Evolutionary conservation across 2,329 filamentous ascomycete genomes (phyloP).

Genomic region (Rugonectria rugulosa): DNA sequence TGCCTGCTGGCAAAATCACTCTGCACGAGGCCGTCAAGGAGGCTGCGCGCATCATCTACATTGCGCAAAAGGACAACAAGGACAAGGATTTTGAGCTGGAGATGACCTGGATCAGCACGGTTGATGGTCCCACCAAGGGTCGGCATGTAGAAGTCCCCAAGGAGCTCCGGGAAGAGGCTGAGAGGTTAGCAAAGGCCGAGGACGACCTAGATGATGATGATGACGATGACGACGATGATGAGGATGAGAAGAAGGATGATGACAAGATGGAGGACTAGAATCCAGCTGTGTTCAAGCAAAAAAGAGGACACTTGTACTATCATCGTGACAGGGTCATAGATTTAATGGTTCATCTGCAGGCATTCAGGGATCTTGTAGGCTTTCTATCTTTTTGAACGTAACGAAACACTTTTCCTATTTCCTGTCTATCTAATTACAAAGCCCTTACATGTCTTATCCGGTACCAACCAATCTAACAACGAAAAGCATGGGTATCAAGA

Average conservation of each 20-base stretch:
- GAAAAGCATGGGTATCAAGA: slow-evolving; percentile 30
- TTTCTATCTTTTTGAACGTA: slow-evolving; percentile 5
- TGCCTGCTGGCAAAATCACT: slow-evolving; percentile 77
- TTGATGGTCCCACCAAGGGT: slow-evolving; percentile 88
- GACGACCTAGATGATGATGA: slow-evolving; percentile 81
- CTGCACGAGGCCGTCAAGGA: slow-evolving; percentile 92
- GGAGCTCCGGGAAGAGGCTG: slow-evolving; percentile 88
- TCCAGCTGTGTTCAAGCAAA: slow-evolving; percentile 26
- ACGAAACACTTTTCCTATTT: slow-evolving; percentile 17
- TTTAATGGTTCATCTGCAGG: slow-evolving; percentile 43
- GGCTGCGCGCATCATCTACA: slow-evolving; percentile 95
- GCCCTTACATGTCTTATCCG: too few species aligned
- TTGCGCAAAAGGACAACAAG: slow-evolving; percentile 98
- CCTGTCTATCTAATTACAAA: slow-evolving; percentile 22
- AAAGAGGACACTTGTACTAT: slow-evolving; percentile 45
- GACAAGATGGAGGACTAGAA: slow-evolving; percentile 91
- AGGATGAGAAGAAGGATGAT: slow-evolving; percentile 66
- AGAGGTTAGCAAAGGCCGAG: slow-evolving; percentile 89
- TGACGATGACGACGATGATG: slow-evolving; percentile 75
- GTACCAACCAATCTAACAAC: neutral
- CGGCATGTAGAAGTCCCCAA: slow-evolving; percentile 93
- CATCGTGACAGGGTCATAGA: slow-evolving; percentile 46
- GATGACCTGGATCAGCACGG: slow-evolving; percentile 95
- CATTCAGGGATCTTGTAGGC: slow-evolving; percentile 17
- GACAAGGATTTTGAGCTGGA: slow-evolving; percentile 99